A percentile compares a stretch with the other conserved stretches of the same genome.
phyloP scores from a whole-genome alignment of 2,329 filamentous ascomycete species.

The Cladosporium sp. region DNA sequence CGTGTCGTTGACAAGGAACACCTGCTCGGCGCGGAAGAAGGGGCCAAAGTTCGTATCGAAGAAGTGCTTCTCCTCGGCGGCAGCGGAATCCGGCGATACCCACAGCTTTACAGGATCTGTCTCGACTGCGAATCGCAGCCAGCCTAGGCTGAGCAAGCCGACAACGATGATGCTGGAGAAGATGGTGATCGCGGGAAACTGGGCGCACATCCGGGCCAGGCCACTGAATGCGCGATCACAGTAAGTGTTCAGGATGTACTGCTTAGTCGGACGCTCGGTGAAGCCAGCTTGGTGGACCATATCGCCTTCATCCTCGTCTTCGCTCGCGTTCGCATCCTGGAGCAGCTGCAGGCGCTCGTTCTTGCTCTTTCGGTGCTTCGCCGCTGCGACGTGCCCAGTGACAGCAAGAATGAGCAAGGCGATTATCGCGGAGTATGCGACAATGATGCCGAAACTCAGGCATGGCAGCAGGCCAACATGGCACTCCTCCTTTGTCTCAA shows the following conservation, averaged over 20 bases:
- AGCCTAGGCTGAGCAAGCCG: constrained; percentile 73
- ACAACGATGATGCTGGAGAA: constrained; percentile 67
- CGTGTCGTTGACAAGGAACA: constrained; percentile 88
- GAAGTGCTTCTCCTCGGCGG: constrained; percentile 87
- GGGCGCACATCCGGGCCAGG: constrained; percentile 72
- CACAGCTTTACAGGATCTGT: constrained; percentile 84
- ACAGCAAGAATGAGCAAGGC: constrained; percentile 60
- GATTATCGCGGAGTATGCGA: constrained; percentile 74
- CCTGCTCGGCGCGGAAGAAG: constrained; percentile 90
- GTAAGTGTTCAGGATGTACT: constrained; percentile 77
- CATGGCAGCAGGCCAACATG: constrained; percentile 85
- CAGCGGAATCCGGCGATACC: constrained; percentile 90
- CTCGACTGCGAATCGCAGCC: constrained; percentile 84
- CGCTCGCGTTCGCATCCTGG: constrained; percentile 74
- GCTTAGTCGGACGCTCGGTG: constrained; percentile 69
- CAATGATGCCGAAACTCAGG: constrained; percentile 83
- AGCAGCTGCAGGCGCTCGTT: constrained; percentile 79
- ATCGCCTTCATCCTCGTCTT: constrained; percentile 91
- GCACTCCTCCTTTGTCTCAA: constrained; percentile 66
- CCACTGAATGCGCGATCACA: constrained; percentile 74
- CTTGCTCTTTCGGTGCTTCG: constrained; percentile 64
- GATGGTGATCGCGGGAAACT: constrained; percentile 81
- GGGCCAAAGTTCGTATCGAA: constrained; percentile 92
- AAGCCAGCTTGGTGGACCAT: constrained; percentile 69
- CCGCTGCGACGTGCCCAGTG: constrained; percentile 69